Percentiles rank a stretch among this genome's conserved stretches.
Conservation (phyloP, 2,329 filamentous ascomycete species). For the Aspergillus ibericus region DNA sequence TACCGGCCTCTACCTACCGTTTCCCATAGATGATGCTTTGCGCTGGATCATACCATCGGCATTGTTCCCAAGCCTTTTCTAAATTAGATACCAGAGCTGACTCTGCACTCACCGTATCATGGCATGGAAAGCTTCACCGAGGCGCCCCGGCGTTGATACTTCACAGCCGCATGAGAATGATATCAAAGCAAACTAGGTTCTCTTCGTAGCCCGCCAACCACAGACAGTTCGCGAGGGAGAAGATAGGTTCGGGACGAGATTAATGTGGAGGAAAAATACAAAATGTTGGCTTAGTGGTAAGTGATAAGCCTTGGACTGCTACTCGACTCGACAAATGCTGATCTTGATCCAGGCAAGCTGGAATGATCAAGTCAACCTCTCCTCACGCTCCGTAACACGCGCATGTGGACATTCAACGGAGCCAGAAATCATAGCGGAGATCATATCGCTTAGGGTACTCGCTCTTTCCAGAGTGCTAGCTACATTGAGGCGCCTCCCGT, state of each 20-base stretch:
- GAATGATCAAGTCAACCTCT: background rate
- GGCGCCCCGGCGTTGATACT: background rate
- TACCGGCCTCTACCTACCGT: too few species aligned
- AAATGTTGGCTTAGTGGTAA: conserved; percentile 31
- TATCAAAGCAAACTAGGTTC: background rate
- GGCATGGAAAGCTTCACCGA: background rate
- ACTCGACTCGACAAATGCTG: background rate
- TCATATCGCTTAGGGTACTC: conserved; percentile 56
- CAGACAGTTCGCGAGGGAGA: background rate
- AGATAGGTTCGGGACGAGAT: conserved; percentile 29
- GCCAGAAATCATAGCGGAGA: conserved; percentile 56
- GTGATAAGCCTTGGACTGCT: conserved; percentile 8
- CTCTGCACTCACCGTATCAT: background rate
- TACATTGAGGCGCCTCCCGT: conserved; percentile 52
- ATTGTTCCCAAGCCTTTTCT: background rate
- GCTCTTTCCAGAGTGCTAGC: conserved; percentile 54
- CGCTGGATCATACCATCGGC: too few species aligned
- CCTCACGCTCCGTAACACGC: background rate
- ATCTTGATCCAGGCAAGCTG: background rate
- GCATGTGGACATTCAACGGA: background rate
- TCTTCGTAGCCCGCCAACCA: background rate
- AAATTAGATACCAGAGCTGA: background rate
- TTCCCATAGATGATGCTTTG: too few species aligned
- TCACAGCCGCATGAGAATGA: background rate
- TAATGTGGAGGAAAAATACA: conserved; percentile 26